A percentile compares a stretch with the other conserved stretches of the same genome.
These are phyloP conservation scores for Rosa lucieae DNA, from an alignment of 306 rosid species.

Conservation along the genomic window DNA sequence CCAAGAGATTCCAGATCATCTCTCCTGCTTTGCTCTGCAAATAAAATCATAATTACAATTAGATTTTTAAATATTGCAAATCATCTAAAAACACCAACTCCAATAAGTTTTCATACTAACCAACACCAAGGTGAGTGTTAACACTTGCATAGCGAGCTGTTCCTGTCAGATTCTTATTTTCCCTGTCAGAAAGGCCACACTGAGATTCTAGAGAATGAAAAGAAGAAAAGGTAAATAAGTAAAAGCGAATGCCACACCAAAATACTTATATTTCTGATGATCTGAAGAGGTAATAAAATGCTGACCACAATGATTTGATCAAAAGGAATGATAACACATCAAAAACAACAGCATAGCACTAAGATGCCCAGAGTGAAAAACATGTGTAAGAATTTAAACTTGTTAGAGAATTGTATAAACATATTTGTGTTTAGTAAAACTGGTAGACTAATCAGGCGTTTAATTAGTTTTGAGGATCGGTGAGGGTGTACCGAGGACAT, in stretches of 20 bases:
- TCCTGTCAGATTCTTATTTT: constrained; percentile 99
- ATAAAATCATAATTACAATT: constrained; percentile 20
- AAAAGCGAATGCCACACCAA: not conserved
- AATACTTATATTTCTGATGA: not conserved
- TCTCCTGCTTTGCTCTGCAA: constrained; percentile 98
- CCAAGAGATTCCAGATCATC: constrained; percentile 99
- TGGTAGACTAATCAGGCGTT: not conserved
- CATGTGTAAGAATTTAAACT: not conserved
- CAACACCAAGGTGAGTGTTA: constrained; percentile 97
- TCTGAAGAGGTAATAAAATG: not conserved
- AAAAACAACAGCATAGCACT: not conserved
- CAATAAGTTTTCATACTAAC: constrained; percentile 46
- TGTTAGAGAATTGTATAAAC: not conserved
- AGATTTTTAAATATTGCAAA: constrained; percentile 4
- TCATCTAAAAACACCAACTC: constrained; percentile 18
- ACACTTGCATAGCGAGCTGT: constrained; percentile 99
- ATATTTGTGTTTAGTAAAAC: constrained; percentile 9
- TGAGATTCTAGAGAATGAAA: not conserved
- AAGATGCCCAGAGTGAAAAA: not conserved
- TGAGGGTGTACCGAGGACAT: not conserved
- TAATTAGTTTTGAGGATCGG: not conserved
- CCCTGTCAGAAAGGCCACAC: constrained; percentile 49
- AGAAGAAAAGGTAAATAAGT: not conserved
- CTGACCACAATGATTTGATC: not conserved
- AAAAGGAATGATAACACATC: constrained; percentile 15